A percentile compares a stretch with the other conserved stretches of the same genome.
Conservation (phyloP, 2,329 filamentous ascomycete genomes). For the Pseudopithomyces maydicus region DNA sequence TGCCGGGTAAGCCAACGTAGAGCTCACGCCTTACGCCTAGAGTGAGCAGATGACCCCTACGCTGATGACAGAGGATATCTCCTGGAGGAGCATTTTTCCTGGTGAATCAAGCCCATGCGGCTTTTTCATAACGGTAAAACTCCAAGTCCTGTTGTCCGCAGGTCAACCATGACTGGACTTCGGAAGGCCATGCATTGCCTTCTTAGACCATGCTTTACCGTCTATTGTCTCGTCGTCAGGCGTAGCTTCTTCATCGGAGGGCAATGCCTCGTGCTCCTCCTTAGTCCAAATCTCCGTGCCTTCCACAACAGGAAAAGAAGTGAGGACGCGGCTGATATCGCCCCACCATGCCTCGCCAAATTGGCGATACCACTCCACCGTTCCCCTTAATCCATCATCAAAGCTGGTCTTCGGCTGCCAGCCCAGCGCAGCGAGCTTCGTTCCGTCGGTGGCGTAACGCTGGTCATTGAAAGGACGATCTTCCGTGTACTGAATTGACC, state of each 20-base stretch:
- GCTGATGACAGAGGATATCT: background rate
- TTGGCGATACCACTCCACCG: constrained; percentile 46
- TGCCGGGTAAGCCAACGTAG: no score
- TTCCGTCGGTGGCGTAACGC: constrained; percentile 46
- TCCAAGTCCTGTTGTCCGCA: background rate
- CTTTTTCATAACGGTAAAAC: background rate
- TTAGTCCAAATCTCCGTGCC: constrained; percentile 48
- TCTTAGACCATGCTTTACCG: constrained; percentile 30
- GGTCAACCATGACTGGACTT: constrained; percentile 2
- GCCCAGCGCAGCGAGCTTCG: constrained; percentile 43
- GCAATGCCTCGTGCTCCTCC: constrained; percentile 45
- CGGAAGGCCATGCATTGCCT: constrained; percentile 26
- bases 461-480: constrained; percentile 68
- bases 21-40: no score
- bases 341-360: constrained; percentile 50
- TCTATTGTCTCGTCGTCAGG: constrained; percentile 13
- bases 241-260: constrained; percentile 35
- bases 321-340: constrained; percentile 45
- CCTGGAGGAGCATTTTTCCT: background rate
- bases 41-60: no score
- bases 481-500: constrained; percentile 74
- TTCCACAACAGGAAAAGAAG: constrained; percentile 45
- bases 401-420: constrained; percentile 45
- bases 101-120: background rate
- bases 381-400: constrained; percentile 41